phyloP scores from a whole-genome alignment of 768 basidiomycete species.

The Auricularia auricula-judae region DNA sequence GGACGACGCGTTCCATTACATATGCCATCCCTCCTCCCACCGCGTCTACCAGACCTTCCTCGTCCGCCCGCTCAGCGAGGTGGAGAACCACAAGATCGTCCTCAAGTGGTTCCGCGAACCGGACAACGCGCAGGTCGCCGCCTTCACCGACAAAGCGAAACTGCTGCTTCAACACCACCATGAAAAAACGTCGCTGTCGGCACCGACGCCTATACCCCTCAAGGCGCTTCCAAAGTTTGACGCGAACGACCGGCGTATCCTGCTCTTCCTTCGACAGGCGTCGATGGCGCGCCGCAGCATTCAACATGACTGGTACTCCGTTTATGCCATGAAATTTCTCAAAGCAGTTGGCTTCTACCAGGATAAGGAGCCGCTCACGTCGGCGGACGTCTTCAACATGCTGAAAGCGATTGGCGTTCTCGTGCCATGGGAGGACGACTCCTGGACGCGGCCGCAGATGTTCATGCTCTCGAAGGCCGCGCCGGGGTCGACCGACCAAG shows the following conservation, averaged over 20 bases:
- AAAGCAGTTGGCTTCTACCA: conserved; percentile 38
- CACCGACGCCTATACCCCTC: conserved; percentile 20
- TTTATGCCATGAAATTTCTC: conserved; percentile 43
- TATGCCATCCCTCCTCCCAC: conserved; percentile 37
- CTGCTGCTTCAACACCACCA: conserved; percentile 25
- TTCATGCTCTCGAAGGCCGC: neutral
- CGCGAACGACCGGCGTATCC: conserved; percentile 41
- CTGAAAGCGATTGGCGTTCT: conserved; percentile 64
- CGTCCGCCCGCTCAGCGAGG: conserved; percentile 51
- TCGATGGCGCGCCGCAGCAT: conserved; percentile 34
- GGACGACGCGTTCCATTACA: conserved; percentile 38
- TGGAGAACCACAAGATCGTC: conserved; percentile 40
- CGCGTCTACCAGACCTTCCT: conserved; percentile 39
- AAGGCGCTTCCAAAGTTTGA: conserved; percentile 31
- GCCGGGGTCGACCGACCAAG: neutral
- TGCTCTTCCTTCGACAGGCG: conserved; percentile 47
- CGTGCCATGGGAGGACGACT: conserved; percentile 67
- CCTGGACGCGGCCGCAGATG: neutral
- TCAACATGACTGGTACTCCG: conserved; percentile 54
- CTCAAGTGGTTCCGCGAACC: conserved; percentile 32
- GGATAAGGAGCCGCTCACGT: conserved; percentile 19
- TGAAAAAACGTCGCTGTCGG: conserved; percentile 19
- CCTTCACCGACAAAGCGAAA: conserved; percentile 42
- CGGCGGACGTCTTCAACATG: conserved; percentile 29
- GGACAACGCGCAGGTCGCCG: conserved; percentile 27